Conservation (phyloP, 495 filamentous ascomycete genomes). For the Lichenothelia convexa region DNA sequence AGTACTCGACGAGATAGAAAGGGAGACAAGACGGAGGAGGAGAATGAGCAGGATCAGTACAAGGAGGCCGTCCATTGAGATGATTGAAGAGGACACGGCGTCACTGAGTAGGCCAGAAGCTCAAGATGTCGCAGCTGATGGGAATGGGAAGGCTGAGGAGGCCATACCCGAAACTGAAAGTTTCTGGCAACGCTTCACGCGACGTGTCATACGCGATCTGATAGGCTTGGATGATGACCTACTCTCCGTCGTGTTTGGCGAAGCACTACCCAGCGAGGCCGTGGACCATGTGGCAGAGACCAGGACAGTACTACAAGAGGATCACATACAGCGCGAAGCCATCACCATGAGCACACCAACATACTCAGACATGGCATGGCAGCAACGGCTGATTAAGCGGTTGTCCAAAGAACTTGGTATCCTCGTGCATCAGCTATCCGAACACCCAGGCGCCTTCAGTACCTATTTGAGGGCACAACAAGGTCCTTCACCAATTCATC, state of each 20-base stretch:
- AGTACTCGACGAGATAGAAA: conserved; percentile 74
- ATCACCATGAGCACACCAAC: conserved; percentile 5
- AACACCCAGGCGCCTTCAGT: conserved; percentile 65
- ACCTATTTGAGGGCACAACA: conserved; percentile 39
- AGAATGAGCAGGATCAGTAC: conserved; percentile 24
- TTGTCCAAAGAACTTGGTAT: conserved; percentile 74
- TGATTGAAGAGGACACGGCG: conserved; percentile 2
- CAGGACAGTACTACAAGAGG: conserved; percentile 20
- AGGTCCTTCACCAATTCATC: conserved; percentile 18
- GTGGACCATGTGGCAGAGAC: conserved; percentile 1
- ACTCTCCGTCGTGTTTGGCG: conserved; percentile 74
- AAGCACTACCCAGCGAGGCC: conserved; percentile 46
- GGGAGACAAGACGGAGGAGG: conserved; percentile 49
- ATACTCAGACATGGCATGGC: conserved; percentile 32
- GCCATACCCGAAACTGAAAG: conserved; percentile 33
- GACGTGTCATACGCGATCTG: conserved; percentile 70
- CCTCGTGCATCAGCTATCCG: conserved; percentile 64
- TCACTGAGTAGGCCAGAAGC: conserved; percentile 1
- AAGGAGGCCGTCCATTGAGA: conserved; percentile 13
- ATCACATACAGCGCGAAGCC: too few species aligned
- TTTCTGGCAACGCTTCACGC: conserved; percentile 65
- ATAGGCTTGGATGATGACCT: conserved; percentile 80
- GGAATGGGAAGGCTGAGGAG: conserved; percentile 22
- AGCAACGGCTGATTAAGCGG: conserved; percentile 58
- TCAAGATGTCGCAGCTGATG: conserved; percentile 5